Evolutionary conservation across 1,284 basidiomycete species (phyloP).

Genomic region (Peniophora sp.): DNA sequence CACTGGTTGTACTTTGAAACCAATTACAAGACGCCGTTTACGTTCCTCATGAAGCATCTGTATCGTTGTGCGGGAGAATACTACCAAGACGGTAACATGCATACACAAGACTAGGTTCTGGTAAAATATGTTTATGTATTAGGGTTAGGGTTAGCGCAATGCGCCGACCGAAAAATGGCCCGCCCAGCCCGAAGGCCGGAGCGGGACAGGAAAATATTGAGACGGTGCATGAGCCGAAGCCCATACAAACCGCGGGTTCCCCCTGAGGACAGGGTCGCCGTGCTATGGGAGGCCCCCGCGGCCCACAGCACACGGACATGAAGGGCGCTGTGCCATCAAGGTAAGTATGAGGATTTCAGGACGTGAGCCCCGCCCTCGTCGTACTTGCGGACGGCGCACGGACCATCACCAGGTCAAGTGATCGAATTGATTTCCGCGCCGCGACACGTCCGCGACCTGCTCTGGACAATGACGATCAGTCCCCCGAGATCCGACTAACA

Average conservation of each 20-base stretch:
- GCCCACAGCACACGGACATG: constrained; percentile 28
- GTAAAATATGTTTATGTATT: no score
- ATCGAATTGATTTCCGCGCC: no score
- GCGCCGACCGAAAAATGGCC: constrained; percentile 13
- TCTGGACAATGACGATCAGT: no score
- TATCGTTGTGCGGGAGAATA: no score
- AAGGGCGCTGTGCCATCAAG: constrained; percentile 30
- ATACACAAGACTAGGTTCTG: no score
- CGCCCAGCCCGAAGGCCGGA: constrained; percentile 24
- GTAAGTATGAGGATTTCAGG: constrained; percentile 25
- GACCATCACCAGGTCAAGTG: not conserved
- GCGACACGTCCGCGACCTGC: no score
- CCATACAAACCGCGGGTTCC: constrained; percentile 21
- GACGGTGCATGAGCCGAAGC: constrained; percentile 25
- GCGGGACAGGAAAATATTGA: constrained; percentile 23
- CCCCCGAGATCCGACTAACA: no score
- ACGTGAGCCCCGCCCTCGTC: not conserved
- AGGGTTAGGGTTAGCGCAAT: constrained; percentile 15
- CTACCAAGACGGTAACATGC: no score
- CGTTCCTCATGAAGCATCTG: no score
- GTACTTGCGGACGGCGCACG: not conserved
- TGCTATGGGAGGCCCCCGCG: constrained; percentile 16
- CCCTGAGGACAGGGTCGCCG: constrained; percentile 25
- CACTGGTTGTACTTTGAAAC: no score
- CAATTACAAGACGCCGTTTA: no score